These are phyloP conservation scores for Heteromeles arbutifolia DNA, from an alignment of 306 rosid genomes.

Conservation along the genomic window DNA sequence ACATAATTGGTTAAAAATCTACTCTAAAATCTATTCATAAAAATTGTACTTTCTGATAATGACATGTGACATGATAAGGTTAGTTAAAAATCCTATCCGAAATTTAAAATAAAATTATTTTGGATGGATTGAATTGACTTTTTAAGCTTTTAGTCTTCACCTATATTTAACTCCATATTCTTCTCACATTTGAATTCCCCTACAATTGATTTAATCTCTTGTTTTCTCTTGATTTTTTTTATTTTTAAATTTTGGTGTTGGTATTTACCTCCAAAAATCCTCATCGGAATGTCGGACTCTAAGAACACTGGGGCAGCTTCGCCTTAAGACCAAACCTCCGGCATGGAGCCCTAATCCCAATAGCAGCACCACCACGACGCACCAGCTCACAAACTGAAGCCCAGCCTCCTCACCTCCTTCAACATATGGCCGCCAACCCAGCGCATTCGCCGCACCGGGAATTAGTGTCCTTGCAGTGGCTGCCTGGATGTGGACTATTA, in stretches of 20 bases:
- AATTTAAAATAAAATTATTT: too few species aligned
- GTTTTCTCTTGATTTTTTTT: too few species aligned
- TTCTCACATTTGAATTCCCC: neutral
- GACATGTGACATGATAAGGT: rapidly evolving
- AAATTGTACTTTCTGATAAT: too few species aligned
- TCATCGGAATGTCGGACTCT: conserved; percentile 34
- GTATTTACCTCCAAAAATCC: neutral
- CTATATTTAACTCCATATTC: too few species aligned
- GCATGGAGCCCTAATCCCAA: neutral
- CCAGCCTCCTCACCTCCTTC: conserved; percentile 40
- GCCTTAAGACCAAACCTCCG: neutral
- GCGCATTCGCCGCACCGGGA: conserved; percentile 44
- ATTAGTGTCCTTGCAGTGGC: too few species aligned
- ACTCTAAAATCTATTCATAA: too few species aligned
- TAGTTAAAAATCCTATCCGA: too few species aligned
- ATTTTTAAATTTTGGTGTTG: neutral
- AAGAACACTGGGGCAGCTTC: conserved; percentile 4
- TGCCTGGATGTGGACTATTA: too few species aligned
- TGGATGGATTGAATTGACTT: too few species aligned
- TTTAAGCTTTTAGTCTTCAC: too few species aligned
- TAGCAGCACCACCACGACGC: neutral
- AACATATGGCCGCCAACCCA: conserved; percentile 94
- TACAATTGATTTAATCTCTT: neutral
- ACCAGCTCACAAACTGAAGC: conserved; percentile 11
- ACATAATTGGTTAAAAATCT: too few species aligned